Evolutionary conservation across 306 rosid species (phyloP).

Genomic region (Acacia crassicarpa): DNA sequence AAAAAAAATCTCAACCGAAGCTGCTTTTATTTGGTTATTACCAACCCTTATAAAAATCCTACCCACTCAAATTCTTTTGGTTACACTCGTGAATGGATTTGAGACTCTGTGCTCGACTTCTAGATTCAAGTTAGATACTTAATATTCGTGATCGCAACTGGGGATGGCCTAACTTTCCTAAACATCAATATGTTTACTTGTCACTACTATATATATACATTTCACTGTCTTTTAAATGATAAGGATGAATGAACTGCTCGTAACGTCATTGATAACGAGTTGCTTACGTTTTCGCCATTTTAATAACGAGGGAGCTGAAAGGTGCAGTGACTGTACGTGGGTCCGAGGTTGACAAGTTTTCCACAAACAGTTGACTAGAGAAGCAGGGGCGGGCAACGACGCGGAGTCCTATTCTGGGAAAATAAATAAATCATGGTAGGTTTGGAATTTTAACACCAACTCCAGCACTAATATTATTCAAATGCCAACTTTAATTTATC

Average conservation of each 20-base stretch:
- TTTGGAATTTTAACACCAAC: neutral
- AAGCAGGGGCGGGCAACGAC: neutral
- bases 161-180: neutral
- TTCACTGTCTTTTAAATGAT: neutral
- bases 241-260: neutral
- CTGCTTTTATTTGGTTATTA: neutral
- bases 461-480: constrained; percentile 1
- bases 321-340: neutral
- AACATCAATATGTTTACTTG: neutral
- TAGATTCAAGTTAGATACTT: neutral
- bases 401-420: neutral
- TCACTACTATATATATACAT: neutral
- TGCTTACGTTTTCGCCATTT: neutral
- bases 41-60: neutral
- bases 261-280: neutral
- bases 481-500: neutral
- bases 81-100: neutral
- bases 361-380: neutral
- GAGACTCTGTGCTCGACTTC: neutral
- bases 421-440: neutral
- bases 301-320: neutral
- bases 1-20: neutral
- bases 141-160: no score
- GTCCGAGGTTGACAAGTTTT: neutral
- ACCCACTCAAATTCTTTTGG: neutral